Percentiles rank a stretch among this genome's conserved stretches.
Evolutionary conservation across 2,329 filamentous ascomycete species (phyloP).

Genomic region (Aurifilum marmelostoma): DNA sequence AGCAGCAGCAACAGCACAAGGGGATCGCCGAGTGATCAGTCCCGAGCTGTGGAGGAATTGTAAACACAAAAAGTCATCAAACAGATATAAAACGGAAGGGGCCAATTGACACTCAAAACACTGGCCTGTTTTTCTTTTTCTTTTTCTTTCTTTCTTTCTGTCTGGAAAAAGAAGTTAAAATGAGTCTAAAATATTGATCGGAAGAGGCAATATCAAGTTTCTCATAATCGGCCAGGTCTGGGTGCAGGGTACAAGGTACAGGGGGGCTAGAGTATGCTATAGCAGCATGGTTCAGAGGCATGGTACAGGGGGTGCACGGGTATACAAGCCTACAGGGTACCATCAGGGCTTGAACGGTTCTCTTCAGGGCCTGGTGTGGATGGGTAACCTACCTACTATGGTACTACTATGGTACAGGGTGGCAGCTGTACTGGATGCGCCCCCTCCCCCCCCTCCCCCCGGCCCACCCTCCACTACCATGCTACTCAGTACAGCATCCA

Average conservation of each 20-base stretch:
- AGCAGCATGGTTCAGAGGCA: background rate
- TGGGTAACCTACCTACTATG: too few relatives aligned
- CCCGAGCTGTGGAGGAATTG: background rate
- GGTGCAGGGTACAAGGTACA: background rate
- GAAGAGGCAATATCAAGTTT: background rate
- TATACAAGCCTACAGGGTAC: background rate
- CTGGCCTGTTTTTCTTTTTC: background rate
- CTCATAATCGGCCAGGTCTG: background rate
- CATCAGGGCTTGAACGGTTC: background rate
- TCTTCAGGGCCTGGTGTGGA: background rate
- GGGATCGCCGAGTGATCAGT: background rate
- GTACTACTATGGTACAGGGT: background rate
- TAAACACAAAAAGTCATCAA: background rate
- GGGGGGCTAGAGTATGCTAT: background rate
- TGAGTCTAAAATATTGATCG: conserved; percentile 7
- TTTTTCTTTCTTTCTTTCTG: background rate
- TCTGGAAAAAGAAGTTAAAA: background rate
- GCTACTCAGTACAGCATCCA: background rate
- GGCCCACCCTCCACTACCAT: too few relatives aligned
- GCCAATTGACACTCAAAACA: background rate
- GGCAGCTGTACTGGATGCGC: background rate
- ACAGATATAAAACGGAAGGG: background rate
- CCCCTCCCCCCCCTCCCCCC: background rate
- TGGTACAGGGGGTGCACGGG: background rate
- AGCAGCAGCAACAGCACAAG: too few relatives aligned